Evolutionary conservation across 2,329 filamentous ascomycete species (phyloP), one percentile per base, ranked within the genome.

Genomic region (Lachnellula cervina): DNA sequence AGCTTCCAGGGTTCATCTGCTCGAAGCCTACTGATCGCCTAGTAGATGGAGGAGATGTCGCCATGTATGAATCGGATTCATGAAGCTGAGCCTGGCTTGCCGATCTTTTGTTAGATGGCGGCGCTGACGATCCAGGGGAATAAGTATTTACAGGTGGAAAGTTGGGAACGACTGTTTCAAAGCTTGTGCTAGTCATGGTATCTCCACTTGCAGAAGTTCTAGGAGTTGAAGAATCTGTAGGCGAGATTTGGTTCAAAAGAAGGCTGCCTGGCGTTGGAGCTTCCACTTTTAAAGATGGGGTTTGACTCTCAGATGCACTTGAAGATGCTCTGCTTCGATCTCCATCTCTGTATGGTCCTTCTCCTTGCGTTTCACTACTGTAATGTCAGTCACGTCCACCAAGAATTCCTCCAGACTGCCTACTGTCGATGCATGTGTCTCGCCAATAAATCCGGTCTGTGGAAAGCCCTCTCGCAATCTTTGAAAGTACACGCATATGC

Each of bases 401-500:
- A 40, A 38, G 46, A 34, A 28, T 28, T n/a, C 19, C 16, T 71
- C 38, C 9, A 32, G n/a, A 19, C 43, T 46, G 51, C 75, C 66
- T 66, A 81, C 78, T 81, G 79, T 71, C 75, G 72, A 59, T 75
- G 73, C 55, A 74, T 68, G 63, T 86, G 83, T 38, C 83, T 78
- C n/a, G 79, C 74, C 17, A 85, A 73, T 11, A 86, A 70, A 66
- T 86, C 83, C 46, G 77, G 75, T 52, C 83, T 77, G 60, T 83
- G 77, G 59, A 86, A 86, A 14, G 74, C 72, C 58, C 77, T 78
- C 40, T 78, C 80, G 66, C 83, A 86, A 40, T 79, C 77, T 16
- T 76, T 74, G 54, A 77, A 74, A 2, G 69, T 72, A 59, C 83
- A 86, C 38, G 70, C 70, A 62, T 77, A 76, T 44, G 74, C 73